phyloP scores from a whole-genome alignment of 495 filamentous ascomycete species.

The Lophium mytilinum region DNA sequence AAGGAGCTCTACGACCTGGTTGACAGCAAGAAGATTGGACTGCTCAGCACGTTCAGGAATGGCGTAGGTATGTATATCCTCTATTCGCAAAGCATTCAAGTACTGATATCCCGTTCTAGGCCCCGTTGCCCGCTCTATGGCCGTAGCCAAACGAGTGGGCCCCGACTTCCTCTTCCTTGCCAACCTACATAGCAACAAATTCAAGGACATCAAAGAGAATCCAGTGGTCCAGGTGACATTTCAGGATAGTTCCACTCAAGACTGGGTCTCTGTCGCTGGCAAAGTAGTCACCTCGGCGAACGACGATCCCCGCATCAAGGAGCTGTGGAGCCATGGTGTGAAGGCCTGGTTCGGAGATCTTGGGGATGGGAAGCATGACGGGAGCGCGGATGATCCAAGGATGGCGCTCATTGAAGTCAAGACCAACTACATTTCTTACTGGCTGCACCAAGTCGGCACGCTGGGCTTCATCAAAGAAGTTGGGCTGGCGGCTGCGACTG shows the following conservation, averaged over 20 bases:
- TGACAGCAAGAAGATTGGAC: conserved; percentile 29
- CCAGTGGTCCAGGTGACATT: conserved; percentile 33
- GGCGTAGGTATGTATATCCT: conserved; percentile 18
- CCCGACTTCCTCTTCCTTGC: conserved; percentile 42
- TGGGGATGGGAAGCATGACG: conserved; percentile 38
- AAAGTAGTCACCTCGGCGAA: conserved; percentile 25
- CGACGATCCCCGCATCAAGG: conserved; percentile 37
- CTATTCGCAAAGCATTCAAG: background rate
- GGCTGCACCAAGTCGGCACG: conserved; percentile 20
- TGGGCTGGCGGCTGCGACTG: conserved; percentile 20
- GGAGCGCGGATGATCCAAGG: conserved; percentile 34
- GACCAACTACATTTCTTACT: conserved; percentile 31
- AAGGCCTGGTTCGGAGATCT: conserved; percentile 41
- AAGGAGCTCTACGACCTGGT: conserved; percentile 30
- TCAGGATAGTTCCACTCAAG: conserved; percentile 34
- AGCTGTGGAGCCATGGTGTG: conserved; percentile 29
- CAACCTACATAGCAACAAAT: conserved; percentile 39
- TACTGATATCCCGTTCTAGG: conserved; percentile 1
- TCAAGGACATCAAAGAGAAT: conserved; percentile 34
- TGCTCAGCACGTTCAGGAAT: conserved; percentile 30
- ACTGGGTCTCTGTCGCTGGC: conserved; percentile 38
- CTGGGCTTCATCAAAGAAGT: conserved; percentile 30
- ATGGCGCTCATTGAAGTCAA: conserved; percentile 35
- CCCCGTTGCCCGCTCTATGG: conserved; percentile 38
- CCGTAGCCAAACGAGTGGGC: conserved; percentile 36